Evolutionary conservation across 2,329 filamentous ascomycete genomes (phyloP).

Genomic region (Fusarium torreyae): DNA sequence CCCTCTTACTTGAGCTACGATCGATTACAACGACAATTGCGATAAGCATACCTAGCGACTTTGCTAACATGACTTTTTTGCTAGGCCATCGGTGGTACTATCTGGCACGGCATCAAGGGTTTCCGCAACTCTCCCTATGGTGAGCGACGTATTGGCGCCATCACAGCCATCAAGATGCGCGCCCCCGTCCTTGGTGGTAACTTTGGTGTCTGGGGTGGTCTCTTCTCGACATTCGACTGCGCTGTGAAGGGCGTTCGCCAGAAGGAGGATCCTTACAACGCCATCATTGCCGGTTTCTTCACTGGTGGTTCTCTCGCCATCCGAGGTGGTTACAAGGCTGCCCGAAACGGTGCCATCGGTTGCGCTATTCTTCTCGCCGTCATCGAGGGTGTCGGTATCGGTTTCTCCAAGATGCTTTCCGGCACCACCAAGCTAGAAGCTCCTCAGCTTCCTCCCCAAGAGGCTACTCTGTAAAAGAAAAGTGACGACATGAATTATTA

Average conservation of each 20-base stretch:
- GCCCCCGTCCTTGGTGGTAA: slow-evolving; percentile 97
- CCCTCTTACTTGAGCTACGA: slow-evolving; percentile 9
- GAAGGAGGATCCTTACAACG: slow-evolving; percentile 99
- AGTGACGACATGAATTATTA: slow-evolving; percentile 28
- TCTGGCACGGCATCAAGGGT: slow-evolving; percentile 98
- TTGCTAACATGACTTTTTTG: slow-evolving; percentile 36
- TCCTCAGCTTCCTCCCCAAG: slow-evolving; percentile 53
- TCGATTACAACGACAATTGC: slow-evolving; percentile 18
- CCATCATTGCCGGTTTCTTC: slow-evolving; percentile 97
- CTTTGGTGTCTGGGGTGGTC: slow-evolving; percentile 97
- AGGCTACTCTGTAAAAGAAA: slow-evolving; percentile 48
- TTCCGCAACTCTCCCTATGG: slow-evolving; percentile 92
- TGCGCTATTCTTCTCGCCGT: slow-evolving; percentile 95
- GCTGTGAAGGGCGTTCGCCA: slow-evolving; percentile 93
- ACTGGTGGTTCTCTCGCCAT: slow-evolving; percentile 94
- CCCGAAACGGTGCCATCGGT: slow-evolving; percentile 95
- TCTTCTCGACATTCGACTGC: slow-evolving; percentile 97
- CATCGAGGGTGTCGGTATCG: slow-evolving; percentile 97
- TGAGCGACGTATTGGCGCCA: slow-evolving; percentile 93
- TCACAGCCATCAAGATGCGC: slow-evolving; percentile 97
- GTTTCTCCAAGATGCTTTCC: slow-evolving; percentile 94
- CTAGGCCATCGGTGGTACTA: slow-evolving; percentile 82
- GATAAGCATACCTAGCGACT: slow-evolving; percentile 1
- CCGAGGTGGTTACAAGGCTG: slow-evolving; percentile 90
- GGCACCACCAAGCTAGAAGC: slow-evolving; percentile 87